phyloP scores from a whole-genome alignment of 176 grass and related monocot species.

The Guadua angustifolia region DNA sequence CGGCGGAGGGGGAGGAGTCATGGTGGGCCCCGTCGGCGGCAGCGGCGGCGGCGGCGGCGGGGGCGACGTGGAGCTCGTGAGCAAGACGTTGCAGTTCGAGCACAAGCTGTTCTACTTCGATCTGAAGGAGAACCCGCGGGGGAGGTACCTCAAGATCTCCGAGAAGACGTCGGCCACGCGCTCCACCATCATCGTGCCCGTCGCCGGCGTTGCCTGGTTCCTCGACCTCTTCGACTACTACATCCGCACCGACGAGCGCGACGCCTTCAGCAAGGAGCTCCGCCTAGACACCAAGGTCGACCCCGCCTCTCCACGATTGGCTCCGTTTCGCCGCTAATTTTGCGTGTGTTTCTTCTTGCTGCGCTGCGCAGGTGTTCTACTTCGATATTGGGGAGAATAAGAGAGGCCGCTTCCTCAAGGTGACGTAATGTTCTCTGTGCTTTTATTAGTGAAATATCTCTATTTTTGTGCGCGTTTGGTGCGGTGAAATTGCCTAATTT shows the following conservation, averaged over 20 bases:
- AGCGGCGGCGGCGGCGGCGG: constrained; percentile 65
- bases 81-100: constrained; percentile 99
- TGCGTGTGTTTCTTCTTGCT: background rate
- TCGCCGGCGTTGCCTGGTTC: constrained; percentile 85
- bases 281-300: constrained; percentile 83
- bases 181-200: constrained; percentile 94
- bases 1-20: constrained; percentile 34
- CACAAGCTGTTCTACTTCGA: constrained; percentile 99
- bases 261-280: constrained; percentile 95
- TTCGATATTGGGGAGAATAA: constrained; percentile 98
- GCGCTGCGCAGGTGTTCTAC: constrained; percentile 73
- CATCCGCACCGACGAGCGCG: constrained; percentile 88
- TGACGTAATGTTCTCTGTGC: constrained; percentile 12
- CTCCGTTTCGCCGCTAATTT: constrained; percentile 21
- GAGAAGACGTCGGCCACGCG: constrained; percentile 93
- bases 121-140: constrained; percentile 96
- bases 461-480: background rate
- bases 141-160: constrained; percentile 96
- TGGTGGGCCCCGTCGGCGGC: constrained; percentile 38
- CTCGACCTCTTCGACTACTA: constrained; percentile 95
- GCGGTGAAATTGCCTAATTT: background rate
- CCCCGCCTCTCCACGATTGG: background rate
- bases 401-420: constrained; percentile 98
- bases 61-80: constrained; percentile 91
- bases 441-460: background rate